Base-by-base conservation (phyloP, 2,329 filamentous ascomycete species). In the Dactylellina leptospora region DNA sequence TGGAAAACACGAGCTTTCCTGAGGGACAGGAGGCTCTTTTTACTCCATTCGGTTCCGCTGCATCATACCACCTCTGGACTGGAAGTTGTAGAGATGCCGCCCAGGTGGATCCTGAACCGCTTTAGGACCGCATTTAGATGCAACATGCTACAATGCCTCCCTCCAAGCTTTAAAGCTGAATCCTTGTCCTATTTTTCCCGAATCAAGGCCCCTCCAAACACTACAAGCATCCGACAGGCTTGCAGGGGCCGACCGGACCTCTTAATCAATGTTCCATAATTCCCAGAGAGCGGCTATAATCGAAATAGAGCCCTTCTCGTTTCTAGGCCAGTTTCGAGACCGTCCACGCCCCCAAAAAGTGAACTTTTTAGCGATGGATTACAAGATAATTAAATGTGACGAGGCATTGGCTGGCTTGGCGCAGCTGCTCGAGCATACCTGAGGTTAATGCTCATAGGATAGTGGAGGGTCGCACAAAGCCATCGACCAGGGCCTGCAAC, bases 361-460 rank as follows among this genome's bases (percentile, higher is more conserved):
- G 28, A 27, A 50, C 25, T 40, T 56, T 30, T 55, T 56, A 28
- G 28, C 48, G 27, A 55, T 16, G 2, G 13, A n/a, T n/a, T n/a
- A n/a, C n/a, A n/a, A n/a, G n/a, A n/a, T n/a, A n/a, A n/a, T n/a
- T n/a, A n/a, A n/a, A n/a, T 36, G 30, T 36, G 10, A 13, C 40
- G 40, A 44, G 40, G 40, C 11, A 18, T 10, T 33, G 6, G 16
- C 16, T 44, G 10, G n/a, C 11, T 18, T 44, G 18, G 28, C 44
- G 44, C 22, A 22, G 10, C 33, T 13, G 48, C 42, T 45, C 50
- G 22, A 33, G 61, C 42, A 58, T 11, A 40, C 9, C 25, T 23
- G 18, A 38, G 1, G 13, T 63, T n/a, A 13, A 13, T 54, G 18
- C 20, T 51, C 51, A 66, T 44, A 66, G 54, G 28, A 33, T 53